Conservation (phyloP, 1,139 yeast genomes). For the Taphrina communis region DNA sequence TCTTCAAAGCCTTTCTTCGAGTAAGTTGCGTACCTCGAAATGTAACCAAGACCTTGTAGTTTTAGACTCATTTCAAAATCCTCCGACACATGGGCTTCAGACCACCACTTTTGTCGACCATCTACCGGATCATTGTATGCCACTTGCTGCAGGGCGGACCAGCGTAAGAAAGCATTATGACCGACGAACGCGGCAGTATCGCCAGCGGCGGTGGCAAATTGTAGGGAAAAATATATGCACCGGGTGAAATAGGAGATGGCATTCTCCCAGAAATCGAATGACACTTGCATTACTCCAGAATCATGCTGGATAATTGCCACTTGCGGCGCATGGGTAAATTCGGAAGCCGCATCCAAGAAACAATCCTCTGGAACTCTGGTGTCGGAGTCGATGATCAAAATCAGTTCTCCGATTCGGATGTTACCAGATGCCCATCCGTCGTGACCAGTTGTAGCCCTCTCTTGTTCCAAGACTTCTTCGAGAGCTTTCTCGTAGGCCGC, state of each 20-base stretch:
- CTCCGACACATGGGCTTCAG: constrained; percentile 45
- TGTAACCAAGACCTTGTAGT: constrained; percentile 44
- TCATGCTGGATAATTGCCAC: constrained; percentile 45
- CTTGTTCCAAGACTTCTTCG: constrained; percentile 37
- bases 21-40: constrained; percentile 42
- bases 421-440: constrained; percentile 45
- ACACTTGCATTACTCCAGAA: constrained; percentile 45
- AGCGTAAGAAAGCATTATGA: constrained; percentile 45
- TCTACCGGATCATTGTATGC: constrained; percentile 43
- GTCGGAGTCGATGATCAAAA: constrained; percentile 45
- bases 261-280: constrained; percentile 45
- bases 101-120: constrained; percentile 45
- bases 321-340: constrained; percentile 44
- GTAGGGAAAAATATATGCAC: constrained; percentile 44
- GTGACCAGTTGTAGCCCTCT: constrained; percentile 39
- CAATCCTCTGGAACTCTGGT: constrained; percentile 46
- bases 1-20: constrained; percentile 44
- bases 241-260: constrained; percentile 45
- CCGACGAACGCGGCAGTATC: constrained; percentile 46
- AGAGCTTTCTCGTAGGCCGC: constrained; percentile 43
- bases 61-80: constrained; percentile 46
- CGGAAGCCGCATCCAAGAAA: constrained; percentile 46
- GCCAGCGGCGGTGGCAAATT: constrained; percentile 45
- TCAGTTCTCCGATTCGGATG: constrained; percentile 45
- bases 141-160: constrained; percentile 45